Evolutionary conservation across 495 filamentous ascomycete genomes (phyloP), one percentile per base, ranked within the genome.

Genomic region (Annulohypoxylon bovei): DNA sequence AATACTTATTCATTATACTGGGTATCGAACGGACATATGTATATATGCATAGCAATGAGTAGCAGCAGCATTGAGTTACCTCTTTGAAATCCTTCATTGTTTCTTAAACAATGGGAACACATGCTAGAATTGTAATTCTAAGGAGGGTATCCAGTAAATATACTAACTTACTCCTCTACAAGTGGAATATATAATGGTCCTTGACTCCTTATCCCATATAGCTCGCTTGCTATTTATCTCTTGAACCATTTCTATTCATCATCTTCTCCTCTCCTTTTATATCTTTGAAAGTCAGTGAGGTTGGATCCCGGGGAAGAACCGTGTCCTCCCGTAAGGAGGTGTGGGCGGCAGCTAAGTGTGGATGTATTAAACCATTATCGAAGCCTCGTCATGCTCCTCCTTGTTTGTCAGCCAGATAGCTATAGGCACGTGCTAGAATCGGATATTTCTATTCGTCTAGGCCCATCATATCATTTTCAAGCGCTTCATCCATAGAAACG

Each of bases 401-500:
- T n/a, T n/a, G n/a, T n/a, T n/a, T n/a, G n/a, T n/a, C n/a, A n/a
- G n/a, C n/a, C n/a, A n/a, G n/a, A n/a, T n/a, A n/a, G n/a, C n/a
- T n/a, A n/a, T n/a, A n/a, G n/a, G n/a, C n/a, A n/a, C n/a, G n/a
- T n/a, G n/a, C n/a, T n/a, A n/a, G n/a, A n/a, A n/a, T 32, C 30
- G 8, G 30, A 32, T 32, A 4, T 8, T 8, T 32, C 8, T 8
- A 4, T 32, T 32, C 30, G 11, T 20, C 14, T 11, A 22, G 5
- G 9, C 12, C 23, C 23, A 11, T 62, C 37, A 72, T 11, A 72
- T 23, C 23, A 65, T 50, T 3, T 35, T 35, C 32, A 68, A 46
- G 4, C 20, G 40, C 40, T 57, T 72, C 70, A 72, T 68, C 6
- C 25, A 35, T 9, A 23, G 20, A 32, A 74, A 78, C 20, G 62